These are phyloP conservation scores for Mesembryanthemum crystallinum DNA, from an alignment of 148 eudicot species.

Conservation along the genomic window DNA sequence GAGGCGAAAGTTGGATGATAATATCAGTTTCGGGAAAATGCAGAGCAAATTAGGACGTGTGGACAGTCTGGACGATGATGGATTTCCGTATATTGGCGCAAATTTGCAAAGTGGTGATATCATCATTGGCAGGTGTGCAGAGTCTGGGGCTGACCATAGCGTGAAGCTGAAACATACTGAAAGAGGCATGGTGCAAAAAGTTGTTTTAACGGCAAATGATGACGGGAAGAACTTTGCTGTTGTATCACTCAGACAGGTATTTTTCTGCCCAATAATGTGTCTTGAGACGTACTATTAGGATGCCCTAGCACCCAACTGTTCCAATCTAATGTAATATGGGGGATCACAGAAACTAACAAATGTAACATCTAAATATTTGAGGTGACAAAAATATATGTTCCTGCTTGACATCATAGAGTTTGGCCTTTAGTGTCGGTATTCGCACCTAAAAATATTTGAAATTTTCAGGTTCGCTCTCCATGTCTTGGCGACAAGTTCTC, in stretches of 20 bases:
- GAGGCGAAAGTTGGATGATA: constrained; percentile 52
- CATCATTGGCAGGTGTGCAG: constrained; percentile 71
- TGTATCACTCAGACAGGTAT: constrained; percentile 93
- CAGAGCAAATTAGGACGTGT: constrained; percentile 82
- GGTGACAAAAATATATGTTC: not conserved
- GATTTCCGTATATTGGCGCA: constrained; percentile 85
- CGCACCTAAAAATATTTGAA: not conserved
- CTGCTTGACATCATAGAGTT: not conserved
- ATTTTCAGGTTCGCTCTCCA: constrained; percentile 75
- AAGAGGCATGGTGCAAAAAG: constrained; percentile 93
- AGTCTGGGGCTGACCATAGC: constrained; percentile 83
- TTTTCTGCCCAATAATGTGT: not conserved
- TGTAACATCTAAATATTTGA: not conserved
- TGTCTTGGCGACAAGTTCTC: constrained; percentile 96
- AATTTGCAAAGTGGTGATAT: constrained; percentile 83
- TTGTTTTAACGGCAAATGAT: constrained; percentile 81
- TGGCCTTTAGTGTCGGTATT: not conserved
- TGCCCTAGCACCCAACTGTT: no score
- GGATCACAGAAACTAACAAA: no score
- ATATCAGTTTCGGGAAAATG: constrained; percentile 66
- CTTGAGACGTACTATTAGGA: no score
- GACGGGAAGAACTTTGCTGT: constrained; percentile 93
- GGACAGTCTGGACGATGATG: constrained; percentile 94
- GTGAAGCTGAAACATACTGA: constrained; percentile 89
- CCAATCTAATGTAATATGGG: no score